A percentile compares a stretch with the other conserved stretches of the same genome.
phyloP scores from a whole-genome alignment of 352 stramenopile genomes.

The Phytopythium montanum region DNA sequence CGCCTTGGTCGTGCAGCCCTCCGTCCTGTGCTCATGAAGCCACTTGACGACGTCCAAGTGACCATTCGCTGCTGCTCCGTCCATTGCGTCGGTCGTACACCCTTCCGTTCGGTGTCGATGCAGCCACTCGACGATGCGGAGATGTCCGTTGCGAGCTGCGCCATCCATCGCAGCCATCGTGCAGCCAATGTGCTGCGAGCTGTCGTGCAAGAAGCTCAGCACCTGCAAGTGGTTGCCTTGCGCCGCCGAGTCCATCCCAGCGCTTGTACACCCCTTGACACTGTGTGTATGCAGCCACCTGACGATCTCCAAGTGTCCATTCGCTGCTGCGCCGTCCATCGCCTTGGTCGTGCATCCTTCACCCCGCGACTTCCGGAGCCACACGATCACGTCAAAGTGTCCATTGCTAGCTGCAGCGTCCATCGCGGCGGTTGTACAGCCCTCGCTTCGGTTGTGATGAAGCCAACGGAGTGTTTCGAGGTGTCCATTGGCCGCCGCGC shows the following conservation, averaged over 20 bases:
- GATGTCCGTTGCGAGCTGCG: conserved; percentile 20
- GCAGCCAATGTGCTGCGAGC: conserved; percentile 11
- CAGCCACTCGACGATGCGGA: conserved; percentile 29
- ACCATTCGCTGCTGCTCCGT: conserved; percentile 22
- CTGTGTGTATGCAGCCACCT: conserved; percentile 22
- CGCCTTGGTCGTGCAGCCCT: conserved; percentile 23
- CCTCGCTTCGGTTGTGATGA: too few species aligned
- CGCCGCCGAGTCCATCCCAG: conserved; percentile 11
- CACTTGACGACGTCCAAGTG: conserved; percentile 31
- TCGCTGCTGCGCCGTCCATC: conserved; percentile 24
- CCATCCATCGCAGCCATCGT: conserved; percentile 25
- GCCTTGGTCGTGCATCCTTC: conserved; percentile 16
- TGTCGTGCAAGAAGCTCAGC: conserved; percentile 8
- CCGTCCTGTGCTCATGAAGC: conserved; percentile 22
- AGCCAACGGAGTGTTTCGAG: too few species aligned
- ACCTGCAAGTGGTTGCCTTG: conserved; percentile 1
- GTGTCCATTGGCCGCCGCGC: conserved; percentile 7
- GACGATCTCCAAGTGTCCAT: conserved; percentile 21
- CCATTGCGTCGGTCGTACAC: conserved; percentile 20
- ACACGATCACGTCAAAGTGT: conserved; percentile 18
- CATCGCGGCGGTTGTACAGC: background rate
- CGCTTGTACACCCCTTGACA: conserved; percentile 4
- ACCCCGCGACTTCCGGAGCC: conserved; percentile 16
- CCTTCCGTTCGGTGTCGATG: conserved; percentile 21
- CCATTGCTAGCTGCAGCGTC: conserved; percentile 10